These are phyloP conservation scores for Saccharum officinarum DNA, from an alignment of 176 grass and related monocot species.

Conservation along the genomic window DNA sequence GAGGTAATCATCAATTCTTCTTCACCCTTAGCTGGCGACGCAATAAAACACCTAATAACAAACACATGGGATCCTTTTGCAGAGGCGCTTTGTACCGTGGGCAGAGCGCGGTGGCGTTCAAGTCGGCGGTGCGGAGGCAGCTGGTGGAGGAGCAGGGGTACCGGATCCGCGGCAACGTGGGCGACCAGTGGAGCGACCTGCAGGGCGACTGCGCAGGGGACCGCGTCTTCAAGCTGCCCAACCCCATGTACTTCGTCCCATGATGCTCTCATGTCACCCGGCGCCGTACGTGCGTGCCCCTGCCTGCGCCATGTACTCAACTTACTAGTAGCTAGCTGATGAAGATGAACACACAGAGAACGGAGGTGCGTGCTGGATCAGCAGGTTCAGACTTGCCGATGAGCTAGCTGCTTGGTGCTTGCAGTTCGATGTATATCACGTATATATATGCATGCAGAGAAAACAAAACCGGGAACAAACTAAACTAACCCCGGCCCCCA, in stretches of 20 bases:
- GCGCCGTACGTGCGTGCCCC: too few species aligned
- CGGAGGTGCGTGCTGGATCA: too few species aligned
- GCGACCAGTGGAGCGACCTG: slow-evolving; percentile 94
- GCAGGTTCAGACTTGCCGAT: too few species aligned
- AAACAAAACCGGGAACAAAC: too few species aligned
- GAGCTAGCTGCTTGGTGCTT: too few species aligned
- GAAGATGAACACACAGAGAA: too few species aligned
- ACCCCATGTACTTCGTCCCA: slow-evolving; percentile 86
- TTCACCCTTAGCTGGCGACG: too few species aligned
- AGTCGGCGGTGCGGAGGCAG: slow-evolving; percentile 53
- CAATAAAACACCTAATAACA: too few species aligned
- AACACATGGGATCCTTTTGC: not conserved
- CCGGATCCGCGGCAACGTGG: slow-evolving; percentile 72
- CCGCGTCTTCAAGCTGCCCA: slow-evolving; percentile 84
- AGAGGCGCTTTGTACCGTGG: slow-evolving; percentile 44
- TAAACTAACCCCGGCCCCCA: too few species aligned
- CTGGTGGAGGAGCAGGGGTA: slow-evolving; percentile 57
- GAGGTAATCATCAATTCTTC: slow-evolving; percentile 41
- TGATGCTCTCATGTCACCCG: not conserved
- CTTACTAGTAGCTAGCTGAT: too few species aligned
- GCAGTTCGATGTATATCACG: too few species aligned
- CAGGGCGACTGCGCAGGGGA: slow-evolving; percentile 61
- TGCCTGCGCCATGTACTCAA: not conserved
- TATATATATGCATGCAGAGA: too few species aligned
- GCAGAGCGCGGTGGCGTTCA: slow-evolving; percentile 54